Evolutionary conservation across 108 stramenopile species (phyloP).

Genomic region (Aurantiochytrium sp.): DNA sequence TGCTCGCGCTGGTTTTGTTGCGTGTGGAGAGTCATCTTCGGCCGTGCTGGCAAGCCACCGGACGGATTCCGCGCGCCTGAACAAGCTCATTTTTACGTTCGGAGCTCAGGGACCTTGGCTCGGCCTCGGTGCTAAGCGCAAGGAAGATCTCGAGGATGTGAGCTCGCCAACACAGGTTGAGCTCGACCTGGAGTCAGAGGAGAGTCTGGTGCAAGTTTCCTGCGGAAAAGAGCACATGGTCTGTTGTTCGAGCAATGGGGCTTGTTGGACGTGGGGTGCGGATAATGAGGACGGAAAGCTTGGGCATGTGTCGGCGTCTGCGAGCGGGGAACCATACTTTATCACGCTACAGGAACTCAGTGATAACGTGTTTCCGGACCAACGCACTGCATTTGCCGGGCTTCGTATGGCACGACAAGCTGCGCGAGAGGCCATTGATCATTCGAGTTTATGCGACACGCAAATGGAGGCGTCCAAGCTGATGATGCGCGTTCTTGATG

Average conservation of each 20-base stretch:
- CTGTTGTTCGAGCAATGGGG: background rate
- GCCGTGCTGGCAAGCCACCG: background rate
- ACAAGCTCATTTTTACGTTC: background rate
- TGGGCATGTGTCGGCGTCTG: background rate
- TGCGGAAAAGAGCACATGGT: background rate
- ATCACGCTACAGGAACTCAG: background rate
- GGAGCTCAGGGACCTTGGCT: background rate
- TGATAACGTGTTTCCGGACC: background rate
- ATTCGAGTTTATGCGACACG: background rate
- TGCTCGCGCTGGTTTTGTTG: background rate
- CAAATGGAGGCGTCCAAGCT: background rate
- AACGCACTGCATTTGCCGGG: background rate
- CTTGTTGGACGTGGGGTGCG: background rate
- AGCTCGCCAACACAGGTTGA: background rate
- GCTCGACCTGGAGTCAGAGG: background rate
- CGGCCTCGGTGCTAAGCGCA: background rate
- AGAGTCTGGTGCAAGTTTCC: background rate
- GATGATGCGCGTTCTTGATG: background rate
- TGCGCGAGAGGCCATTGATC: background rate
- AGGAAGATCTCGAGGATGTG: background rate
- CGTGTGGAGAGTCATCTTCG: background rate
- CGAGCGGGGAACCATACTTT: background rate
- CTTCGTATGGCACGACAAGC: background rate
- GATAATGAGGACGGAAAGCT: background rate
- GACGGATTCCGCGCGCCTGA: background rate